Base-by-base conservation (phyloP, 2,329 filamentous ascomycete genomes). In the Aspergillus sp. region DNA sequence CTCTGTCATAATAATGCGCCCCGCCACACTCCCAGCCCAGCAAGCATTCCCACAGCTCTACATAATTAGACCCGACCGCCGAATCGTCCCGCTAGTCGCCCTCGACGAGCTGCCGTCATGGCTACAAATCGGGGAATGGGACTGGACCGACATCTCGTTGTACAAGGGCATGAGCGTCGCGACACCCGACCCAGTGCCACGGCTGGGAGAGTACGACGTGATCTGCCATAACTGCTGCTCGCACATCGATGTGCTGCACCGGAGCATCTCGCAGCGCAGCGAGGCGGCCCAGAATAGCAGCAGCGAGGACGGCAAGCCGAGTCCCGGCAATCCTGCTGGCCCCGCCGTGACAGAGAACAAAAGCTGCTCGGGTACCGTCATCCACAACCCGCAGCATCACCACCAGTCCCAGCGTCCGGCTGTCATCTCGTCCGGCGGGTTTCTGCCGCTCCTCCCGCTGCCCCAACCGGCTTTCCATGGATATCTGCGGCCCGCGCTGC, bases 91-190 rank as follows among this genome's bases (percentile, higher is more conserved):
- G 5, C 45, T 68, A 15, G 54, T 68, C 14, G 52, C 64, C 1
- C 32, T 63, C 5, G 64, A 67, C 33, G 64, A 68, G 44, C 43
- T 68, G 3, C 63, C 63, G 3, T 27, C 39, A 1, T 58, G 56
- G 51, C 29, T 60, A 6, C 44, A 51, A 11, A 17, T 62, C n/a
- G 47, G 48, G 14, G 36, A 45, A 30, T 45, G 42, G 35, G 37
- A 48, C 11, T 47, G 44, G 29, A 41, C 41, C n/a, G 38, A 44
- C 16, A 20, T 29, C 2, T 27, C 32, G 8, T 34, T 49, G 27
- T 39, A 40, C 27, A 27, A 35, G 14, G 35, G 34, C 2, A 49
- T 58, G 47, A 35, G 40, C 8, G 47, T 45, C 1, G 53, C 43
- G 3, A 49, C 43, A 5, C 33, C 36, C 12, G 42, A 24, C 13